Evolutionary conservation across 495 filamentous ascomycete species (phyloP), one percentile per base, ranked within the genome.

Genomic region (Hypoxylon fragiforme): DNA sequence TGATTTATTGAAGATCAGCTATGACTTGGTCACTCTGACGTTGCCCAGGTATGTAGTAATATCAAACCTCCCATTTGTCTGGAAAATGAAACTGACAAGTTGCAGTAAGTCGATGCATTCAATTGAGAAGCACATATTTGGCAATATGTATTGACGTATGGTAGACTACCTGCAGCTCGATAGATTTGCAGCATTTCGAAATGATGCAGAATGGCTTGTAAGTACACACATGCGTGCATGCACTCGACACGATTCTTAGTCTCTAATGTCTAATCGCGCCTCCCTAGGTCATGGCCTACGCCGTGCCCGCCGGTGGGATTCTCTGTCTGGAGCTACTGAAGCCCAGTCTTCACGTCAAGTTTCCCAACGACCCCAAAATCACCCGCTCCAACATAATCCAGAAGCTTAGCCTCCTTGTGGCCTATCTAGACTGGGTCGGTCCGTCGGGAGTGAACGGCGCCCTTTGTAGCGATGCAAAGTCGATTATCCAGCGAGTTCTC

Each of bases 371-470:
- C 39, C 57, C 18, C 50, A 72, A 22, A 47, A 71, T 45, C 65
- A 81, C 82, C 0, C 77, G 83, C 12, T 82, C 84, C 1, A 79
- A 83, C 54, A 72, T 81, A 7, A 82, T 86, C 26, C 84, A 85
- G 35, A 83, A 85, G 45, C 71, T 87, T 5, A 85, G 82, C 47
- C 76, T 85, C 11, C 81, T 88, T 36, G 73, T 85, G 13, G 82
- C 80, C 0, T 77, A 76, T 26, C 66, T 86, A 3, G 77, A 77
- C 5, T 80, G 80, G 72, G 73, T 86, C 1, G 66, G 72, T 3
- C 81, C 81, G 1, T 75, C 70, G 0, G 78, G 79, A 19, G 77
- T 81, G 4, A 81, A 83, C 44, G 81, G 77, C 20, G 70, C 71
- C 7, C 71, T 78, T 3, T 86, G 80, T 65, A 70, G 61, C 20